These are phyloP conservation scores for Viridothelium virens DNA, from an alignment of 495 filamentous ascomycete genomes.

Conservation along the genomic window DNA sequence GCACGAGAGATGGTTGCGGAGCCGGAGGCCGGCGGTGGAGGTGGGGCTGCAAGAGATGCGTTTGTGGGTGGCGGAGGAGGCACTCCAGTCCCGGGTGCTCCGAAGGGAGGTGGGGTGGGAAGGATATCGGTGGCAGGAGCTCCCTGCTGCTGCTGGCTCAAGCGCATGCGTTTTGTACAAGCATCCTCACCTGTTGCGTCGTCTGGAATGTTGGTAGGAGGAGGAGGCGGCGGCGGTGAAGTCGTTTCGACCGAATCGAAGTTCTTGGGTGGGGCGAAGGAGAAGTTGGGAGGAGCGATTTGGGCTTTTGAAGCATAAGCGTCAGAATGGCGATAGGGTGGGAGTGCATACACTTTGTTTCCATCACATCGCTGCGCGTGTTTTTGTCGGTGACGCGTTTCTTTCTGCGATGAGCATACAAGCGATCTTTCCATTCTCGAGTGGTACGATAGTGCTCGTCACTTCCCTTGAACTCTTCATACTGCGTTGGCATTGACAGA, in stretches of 20 bases:
- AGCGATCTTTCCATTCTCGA: constrained; percentile 76
- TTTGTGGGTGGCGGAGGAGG: constrained; percentile 34
- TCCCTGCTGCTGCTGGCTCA: constrained; percentile 31
- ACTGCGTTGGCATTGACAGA: constrained; percentile 71
- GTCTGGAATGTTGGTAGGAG: constrained; percentile 11
- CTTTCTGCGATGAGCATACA: constrained; percentile 67
- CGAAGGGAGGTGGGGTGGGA: constrained; percentile 16
- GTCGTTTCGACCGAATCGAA: background rate
- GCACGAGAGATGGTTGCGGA: constrained; percentile 67
- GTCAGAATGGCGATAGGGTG: no score
- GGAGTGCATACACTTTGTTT: no score
- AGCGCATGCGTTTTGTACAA: constrained; percentile 48
- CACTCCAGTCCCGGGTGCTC: constrained; percentile 29
- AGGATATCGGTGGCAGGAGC: constrained; percentile 21
- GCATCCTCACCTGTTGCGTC: constrained; percentile 27
- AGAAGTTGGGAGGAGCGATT: constrained; percentile 14
- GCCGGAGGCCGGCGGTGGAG: constrained; percentile 20
- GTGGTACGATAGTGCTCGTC: constrained; percentile 76
- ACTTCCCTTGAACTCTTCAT: constrained; percentile 77
- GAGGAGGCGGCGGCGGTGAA: background rate
- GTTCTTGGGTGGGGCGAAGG: constrained; percentile 6
- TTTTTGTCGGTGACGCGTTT: constrained; percentile 6
- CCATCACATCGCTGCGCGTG: no score
- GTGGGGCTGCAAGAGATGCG: constrained; percentile 19
- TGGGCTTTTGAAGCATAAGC: background rate